Evolutionary conservation across 345 rosid genomes (phyloP).

Genomic region (Populus pruinosa): DNA sequence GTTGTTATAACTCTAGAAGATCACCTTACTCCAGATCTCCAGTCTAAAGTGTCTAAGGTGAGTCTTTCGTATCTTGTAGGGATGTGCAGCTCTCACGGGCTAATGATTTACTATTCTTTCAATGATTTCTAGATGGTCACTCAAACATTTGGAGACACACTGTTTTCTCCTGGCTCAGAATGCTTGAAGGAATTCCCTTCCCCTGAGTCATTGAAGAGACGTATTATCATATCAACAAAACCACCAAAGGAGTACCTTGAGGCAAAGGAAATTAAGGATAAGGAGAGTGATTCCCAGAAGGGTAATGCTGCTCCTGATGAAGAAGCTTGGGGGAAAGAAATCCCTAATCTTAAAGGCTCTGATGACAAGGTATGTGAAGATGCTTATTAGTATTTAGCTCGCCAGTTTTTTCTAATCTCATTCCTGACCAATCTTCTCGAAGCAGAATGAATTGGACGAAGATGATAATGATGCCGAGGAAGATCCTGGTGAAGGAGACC

Average conservation of each 20-base stretch:
- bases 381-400: background rate
- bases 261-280: constrained; percentile 39
- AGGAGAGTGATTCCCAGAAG: constrained; percentile 40
- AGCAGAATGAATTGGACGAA: constrained; percentile 40
- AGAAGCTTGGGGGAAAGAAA: constrained; percentile 80
- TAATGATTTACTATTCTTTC: constrained; percentile 15
- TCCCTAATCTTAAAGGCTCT: constrained; percentile 40
- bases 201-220: constrained; percentile 58
- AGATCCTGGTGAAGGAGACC: constrained; percentile 8
- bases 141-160: constrained; percentile 73
- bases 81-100: constrained; percentile 8
- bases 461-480: constrained; percentile 30
- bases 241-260: constrained; percentile 87
- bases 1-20: constrained; percentile 94
- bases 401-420: constrained; percentile 6
- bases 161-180: constrained; percentile 70
- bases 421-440: constrained; percentile 18
- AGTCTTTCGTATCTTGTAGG: background rate
- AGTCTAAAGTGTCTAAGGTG: constrained; percentile 86
- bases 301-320: constrained; percentile 31
- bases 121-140: constrained; percentile 63
- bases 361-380: constrained; percentile 41
- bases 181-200: constrained; percentile 82
- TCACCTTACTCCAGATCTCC: constrained; percentile 82
- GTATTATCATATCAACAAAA: constrained; percentile 82